Base-by-base conservation (phyloP, 2,329 filamentous ascomycete species). In the Penicillium verrucosum region DNA sequence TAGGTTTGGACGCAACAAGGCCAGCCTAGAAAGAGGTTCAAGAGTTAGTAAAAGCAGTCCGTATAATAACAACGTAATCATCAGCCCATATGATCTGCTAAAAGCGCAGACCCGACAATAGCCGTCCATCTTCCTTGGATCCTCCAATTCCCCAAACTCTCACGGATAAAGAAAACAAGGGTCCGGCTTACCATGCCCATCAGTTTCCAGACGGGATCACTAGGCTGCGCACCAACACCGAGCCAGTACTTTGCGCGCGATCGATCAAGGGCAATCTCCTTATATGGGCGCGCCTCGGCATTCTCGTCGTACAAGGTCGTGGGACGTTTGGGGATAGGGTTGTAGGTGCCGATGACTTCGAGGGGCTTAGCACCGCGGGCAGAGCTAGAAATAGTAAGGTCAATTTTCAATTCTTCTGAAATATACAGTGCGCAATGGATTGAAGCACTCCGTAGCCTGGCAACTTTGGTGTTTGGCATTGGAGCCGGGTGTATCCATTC, bases 191-290 rank as follows among this genome's bases (percentile, higher is more conserved):
- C 90, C 90, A 96, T 88, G 54, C 84, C 84, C 66, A 99, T 78
- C 67, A 97, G 75, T 71, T 90, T 83, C 92, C 92, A 96, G 36
- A 89, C 90, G 3, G 90, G 87, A 65, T 97, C 90, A 60, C 89
- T 92, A 10, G 94, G 94, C 78, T 99, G 94, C 54, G 94, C 94
- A 1, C 94, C 94, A 4, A 97, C 93, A 72, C 94, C 94, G 36
- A 99, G 82, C 94, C 94, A 99, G 79, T 99, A 99, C 75, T 89
- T 88, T 56, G 93, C 89, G 58, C 94, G 82, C 63, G 85, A 80
- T 8, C 84, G 79, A 75, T 99, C 94, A 14, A 99, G 82, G 69
- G 90, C 87, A 72, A 99, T 89, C 65, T 97, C 92, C 77, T 99
- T 99, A 80, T 89, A 90, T 54, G 89, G 83, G 56, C 86, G 85